Evolutionary conservation across 75 land plant species (phyloP), one percentile per base, ranked within the genome.

Genomic region (Ceratopteris richardii): DNA sequence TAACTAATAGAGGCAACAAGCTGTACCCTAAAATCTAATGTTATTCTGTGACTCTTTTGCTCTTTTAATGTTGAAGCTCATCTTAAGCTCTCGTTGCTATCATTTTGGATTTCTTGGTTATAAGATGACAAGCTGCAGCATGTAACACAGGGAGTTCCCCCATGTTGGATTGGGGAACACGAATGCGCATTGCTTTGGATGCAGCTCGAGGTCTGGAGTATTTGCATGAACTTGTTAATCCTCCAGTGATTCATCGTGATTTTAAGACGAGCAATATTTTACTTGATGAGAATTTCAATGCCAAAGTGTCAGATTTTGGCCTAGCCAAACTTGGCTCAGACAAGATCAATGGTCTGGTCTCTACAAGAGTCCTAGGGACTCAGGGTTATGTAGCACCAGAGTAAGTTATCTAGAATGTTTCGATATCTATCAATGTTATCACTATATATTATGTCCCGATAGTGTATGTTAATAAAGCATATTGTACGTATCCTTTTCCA

Each of bases 311-410:
- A 0, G 84, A 80, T 52, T 87, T 87, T 39, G 92, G 92, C 10
- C 60, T 81, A 67, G 92, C 92, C 27, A 87, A 81, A 69, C 77
- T 59, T 21, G 87, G 84, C 1, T 83, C 92, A 0, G 84, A 83
- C 63, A 87, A 87, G 68, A 72, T 83, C 68, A 71, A 83, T 50
- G 87, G 88, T 50, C 84, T 75, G 44, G 70, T 83, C 17, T 58
- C 74, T 10, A 81, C 92, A 0, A 71, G 82, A 0, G 87, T 83
- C 2, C 56, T 78, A 7, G 92, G 92, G 31, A 87, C 88, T 42
- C 82, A 73, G 16, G 92, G 92, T 47, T 87, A 87, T 60, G 61
- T 87, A 10, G 87, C 92, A 0, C 92, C 92, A 29, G 92, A 83
- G 87, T 87, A 64, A 71, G 90, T 73, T 11, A 2, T 58, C 48